These are phyloP conservation scores for Trebouxia sp. DNA, from an alignment of 139 green algal species.

Conservation along the genomic window DNA sequence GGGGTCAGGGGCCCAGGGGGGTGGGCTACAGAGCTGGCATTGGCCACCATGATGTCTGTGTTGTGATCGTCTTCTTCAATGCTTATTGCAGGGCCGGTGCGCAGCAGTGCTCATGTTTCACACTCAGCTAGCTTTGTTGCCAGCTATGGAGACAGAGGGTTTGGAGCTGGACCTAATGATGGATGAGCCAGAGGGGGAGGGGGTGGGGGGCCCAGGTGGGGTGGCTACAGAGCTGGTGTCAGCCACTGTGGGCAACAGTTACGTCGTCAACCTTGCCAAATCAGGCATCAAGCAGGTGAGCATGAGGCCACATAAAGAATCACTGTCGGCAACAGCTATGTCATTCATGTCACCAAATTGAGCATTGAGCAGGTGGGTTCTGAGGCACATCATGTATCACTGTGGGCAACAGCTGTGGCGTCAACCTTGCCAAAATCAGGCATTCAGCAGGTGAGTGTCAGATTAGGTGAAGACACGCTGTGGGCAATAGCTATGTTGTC, in stretches of 20 bases:
- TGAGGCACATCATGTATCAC: no score
- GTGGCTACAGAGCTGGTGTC: slow-evolving; percentile 12
- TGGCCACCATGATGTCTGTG: no score
- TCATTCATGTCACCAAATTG: no score
- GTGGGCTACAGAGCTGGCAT: background rate
- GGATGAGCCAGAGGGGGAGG: slow-evolving; percentile 5
- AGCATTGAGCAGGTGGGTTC: no score
- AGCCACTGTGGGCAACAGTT: slow-evolving; percentile 71
- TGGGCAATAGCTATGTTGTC: slow-evolving; percentile 80
- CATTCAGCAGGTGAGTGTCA: no score
- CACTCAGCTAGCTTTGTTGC: slow-evolving; percentile 75
- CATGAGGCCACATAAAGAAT: background rate
- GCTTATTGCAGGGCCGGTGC: slow-evolving; percentile 69
- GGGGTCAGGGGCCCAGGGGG: slow-evolving; percentile 23
- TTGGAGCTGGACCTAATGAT: slow-evolving; percentile 18
- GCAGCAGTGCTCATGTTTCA: slow-evolving; percentile 74
- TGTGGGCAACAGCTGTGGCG: no score
- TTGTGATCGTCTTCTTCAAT: no score
- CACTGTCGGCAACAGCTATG: background rate
- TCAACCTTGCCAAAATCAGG: no score
- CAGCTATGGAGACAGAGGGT: slow-evolving; percentile 53
- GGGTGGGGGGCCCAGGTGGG: slow-evolving; percentile 14
- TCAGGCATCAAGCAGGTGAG: slow-evolving; percentile 62
- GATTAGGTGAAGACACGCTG: no score
- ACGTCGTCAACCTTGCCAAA: slow-evolving; percentile 71